Evolutionary conservation across 1,284 basidiomycete species (phyloP).

Genomic region (Sporisorium graminicola): DNA sequence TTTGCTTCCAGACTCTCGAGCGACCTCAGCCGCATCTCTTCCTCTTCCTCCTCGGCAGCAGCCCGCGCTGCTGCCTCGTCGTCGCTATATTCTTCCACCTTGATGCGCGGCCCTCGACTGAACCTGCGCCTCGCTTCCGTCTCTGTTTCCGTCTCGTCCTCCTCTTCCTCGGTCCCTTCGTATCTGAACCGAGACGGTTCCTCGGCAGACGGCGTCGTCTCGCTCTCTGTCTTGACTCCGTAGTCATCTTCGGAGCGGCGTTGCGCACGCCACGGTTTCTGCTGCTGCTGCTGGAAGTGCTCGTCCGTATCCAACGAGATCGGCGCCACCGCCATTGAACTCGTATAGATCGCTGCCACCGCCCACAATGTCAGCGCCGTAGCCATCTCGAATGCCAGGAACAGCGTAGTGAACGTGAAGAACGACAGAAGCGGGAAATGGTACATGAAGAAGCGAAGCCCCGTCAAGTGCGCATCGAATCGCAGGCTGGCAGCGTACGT

Average conservation of each 20-base stretch:
- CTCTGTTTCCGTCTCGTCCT: constrained; percentile 45
- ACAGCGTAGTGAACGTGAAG: constrained; percentile 60
- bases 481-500: constrained; percentile 57
- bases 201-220: constrained; percentile 14
- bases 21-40: constrained; percentile 32
- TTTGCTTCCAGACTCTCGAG: constrained; percentile 48
- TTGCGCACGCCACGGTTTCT: constrained; percentile 9
- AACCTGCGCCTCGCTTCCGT: constrained; percentile 26
- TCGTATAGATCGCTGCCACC: constrained; percentile 58
- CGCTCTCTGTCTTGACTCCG: constrained; percentile 17
- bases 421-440: constrained; percentile 63
- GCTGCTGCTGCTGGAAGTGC: constrained; percentile 31
- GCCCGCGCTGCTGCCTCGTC: constrained; percentile 1
- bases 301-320: constrained; percentile 37
- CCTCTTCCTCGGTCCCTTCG: constrained; percentile 7
- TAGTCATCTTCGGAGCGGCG: neutral
- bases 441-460: constrained; percentile 66
- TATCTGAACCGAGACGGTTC: constrained; percentile 18
- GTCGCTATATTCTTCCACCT: constrained; percentile 31
- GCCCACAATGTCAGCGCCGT: constrained; percentile 64
- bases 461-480: constrained; percentile 65
- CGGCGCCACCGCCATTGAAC: constrained; percentile 29
- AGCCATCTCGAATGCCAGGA: constrained; percentile 62
- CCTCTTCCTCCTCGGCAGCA: constrained; percentile 16
- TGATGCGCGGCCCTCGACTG: constrained; percentile 33